Evolutionary conservation across 768 basidiomycete species (phyloP), one percentile per base, ranked within the genome.

Genomic region (Tulasnella sp.): DNA sequence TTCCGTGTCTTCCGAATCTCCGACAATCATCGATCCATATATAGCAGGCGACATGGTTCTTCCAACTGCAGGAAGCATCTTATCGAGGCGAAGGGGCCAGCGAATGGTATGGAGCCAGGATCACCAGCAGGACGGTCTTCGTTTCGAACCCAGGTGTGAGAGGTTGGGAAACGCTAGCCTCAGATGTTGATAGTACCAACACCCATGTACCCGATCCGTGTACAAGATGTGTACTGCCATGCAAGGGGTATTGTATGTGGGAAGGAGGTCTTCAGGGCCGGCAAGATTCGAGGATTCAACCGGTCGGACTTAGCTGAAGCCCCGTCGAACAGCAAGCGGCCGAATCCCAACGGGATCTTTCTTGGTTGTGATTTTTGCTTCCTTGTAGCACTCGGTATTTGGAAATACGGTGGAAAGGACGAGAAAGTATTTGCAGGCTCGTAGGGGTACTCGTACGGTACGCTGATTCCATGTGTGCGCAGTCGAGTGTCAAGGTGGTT

Each of bases 1-100:
- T 69, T 69, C 64, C 64, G 64, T 16, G 64, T 69, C 64, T 69
- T 69, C 64, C 64, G 64, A 69, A 69, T 69, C 64, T 69, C 34
- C 64, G 64, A 69, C 64, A 69, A 31, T 69, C 64, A 69, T 69
- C 64, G 64, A 69, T 69, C 28, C 64, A 34, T 69, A 31, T 16
- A 37, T 31, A 31, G 64, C n/a, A 28, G 28, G 64, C 14, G 34
- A 34, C 24, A 28, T 69, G 31, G 16, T 24, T 54, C n/a, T 24
- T 54, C 54, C 24, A 54, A 54, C 24, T 54, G 54, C 54, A n/a
- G 24, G 22, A 54, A 54, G 6, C 20, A 7, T 69, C 64, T 69
- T 69, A 69, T 37, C 31, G 34, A 37, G 34, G 12, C 31, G 54
- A 54, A 11, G 54, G 54, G 24, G 54, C 46, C 9, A n/a, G 6